These are phyloP conservation scores for Zasmidium angulare DNA, from an alignment of 2,329 filamentous ascomycete species.

Conservation along the genomic window DNA sequence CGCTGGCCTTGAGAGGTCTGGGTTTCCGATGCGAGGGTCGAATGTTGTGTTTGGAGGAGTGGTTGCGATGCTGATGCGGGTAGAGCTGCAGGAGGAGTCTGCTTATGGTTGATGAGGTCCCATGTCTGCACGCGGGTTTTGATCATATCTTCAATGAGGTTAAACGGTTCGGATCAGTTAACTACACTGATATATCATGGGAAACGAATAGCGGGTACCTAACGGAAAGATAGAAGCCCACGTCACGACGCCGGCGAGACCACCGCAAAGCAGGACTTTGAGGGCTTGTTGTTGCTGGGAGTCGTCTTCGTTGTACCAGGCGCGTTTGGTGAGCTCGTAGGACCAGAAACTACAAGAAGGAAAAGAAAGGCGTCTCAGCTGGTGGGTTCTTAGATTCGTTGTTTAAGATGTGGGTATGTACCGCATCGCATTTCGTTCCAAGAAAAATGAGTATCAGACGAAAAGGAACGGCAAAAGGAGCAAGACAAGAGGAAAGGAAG, in stretches of 20 bases:
- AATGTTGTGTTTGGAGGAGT: constrained; percentile 9
- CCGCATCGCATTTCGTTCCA: neutral
- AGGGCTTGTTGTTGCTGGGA: constrained; percentile 27
- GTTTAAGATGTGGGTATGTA: neutral
- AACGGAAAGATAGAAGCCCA: constrained; percentile 91
- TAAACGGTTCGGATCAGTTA: neutral
- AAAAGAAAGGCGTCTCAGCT: constrained; percentile 4
- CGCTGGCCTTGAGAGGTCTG: constrained; percentile 10
- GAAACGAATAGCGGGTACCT: constrained; percentile 24
- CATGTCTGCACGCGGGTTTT: constrained; percentile 92
- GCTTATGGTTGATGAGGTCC: constrained; percentile 28
- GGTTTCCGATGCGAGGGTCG: too few species aligned
- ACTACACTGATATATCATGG: too few species aligned
- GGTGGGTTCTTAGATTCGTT: neutral
- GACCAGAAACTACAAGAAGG: constrained; percentile 68
- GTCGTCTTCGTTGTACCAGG: constrained; percentile 52
- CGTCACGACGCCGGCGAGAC: constrained; percentile 80
- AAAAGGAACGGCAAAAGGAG: neutral
- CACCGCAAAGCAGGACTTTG: constrained; percentile 70
- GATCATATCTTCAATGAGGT: constrained; percentile 63
- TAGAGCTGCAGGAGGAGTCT: constrained; percentile 4
- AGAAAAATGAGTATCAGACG: neutral
- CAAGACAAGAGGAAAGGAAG: neutral
- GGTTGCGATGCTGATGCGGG: constrained; percentile 14
- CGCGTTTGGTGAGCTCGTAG: constrained; percentile 72